phyloP scores from a whole-genome alignment of 2,329 filamentous ascomycete genomes.

The Epichloe gansuensis region DNA sequence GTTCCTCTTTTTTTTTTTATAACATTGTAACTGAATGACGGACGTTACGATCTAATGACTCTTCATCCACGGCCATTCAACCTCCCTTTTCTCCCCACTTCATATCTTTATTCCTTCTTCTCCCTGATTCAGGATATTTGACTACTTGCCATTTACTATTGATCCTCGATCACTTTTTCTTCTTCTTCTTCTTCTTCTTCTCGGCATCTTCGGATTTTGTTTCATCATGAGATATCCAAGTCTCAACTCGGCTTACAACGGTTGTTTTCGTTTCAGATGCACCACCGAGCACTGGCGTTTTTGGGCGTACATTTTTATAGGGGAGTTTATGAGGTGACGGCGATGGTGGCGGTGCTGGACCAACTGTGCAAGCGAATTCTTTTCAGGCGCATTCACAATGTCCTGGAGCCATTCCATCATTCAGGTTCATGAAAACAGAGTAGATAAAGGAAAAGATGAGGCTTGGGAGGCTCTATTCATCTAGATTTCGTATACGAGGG shows the following conservation, averaged over 20 bases:
- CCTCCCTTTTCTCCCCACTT: background rate
- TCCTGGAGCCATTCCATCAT: background rate
- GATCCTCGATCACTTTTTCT: constrained; percentile 8
- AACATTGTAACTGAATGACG: background rate
- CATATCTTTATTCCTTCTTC: constrained; percentile 1
- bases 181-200: constrained; percentile 12
- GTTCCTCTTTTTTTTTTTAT: too few species aligned
- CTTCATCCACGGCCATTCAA: constrained; percentile 5
- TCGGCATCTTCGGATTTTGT: background rate
- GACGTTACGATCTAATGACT: constrained; percentile 10
- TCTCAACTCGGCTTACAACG: background rate
- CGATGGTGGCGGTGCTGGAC: background rate
- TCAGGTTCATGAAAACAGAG: background rate
- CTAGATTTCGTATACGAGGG: background rate
- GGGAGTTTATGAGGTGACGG: background rate
- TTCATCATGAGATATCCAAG: background rate
- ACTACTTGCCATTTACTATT: constrained; percentile 1
- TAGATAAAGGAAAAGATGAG: background rate
- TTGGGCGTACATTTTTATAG: background rate
- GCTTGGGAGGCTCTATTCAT: background rate
- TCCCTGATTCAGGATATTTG: background rate
- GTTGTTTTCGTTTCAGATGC: constrained; percentile 2
- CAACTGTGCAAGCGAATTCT: background rate
- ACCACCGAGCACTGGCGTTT: constrained; percentile 21
- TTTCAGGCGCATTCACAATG: background rate